A percentile compares a stretch with the other conserved stretches of the same genome.
phyloP scores from a whole-genome alignment of 2,329 filamentous ascomycete species.

The Botrytis medusae region DNA sequence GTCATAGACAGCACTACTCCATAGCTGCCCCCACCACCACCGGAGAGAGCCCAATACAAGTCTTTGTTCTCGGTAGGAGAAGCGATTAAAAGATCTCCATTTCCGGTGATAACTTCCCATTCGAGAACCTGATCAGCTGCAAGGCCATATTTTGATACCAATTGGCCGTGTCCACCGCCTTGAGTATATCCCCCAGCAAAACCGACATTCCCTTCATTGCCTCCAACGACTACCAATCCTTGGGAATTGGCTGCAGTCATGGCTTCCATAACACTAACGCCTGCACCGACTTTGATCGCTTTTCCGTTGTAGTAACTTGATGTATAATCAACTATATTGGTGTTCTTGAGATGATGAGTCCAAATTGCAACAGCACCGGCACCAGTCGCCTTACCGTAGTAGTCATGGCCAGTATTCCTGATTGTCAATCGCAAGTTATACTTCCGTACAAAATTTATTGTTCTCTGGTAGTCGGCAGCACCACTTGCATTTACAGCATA shows the following conservation, averaged over 20 bases:
- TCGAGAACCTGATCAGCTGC: constrained; percentile 60
- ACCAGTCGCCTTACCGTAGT: constrained; percentile 31
- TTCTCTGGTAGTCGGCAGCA: constrained; percentile 37
- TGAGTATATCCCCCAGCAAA: constrained; percentile 51
- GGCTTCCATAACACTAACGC: constrained; percentile 45
- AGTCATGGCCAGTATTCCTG: constrained; percentile 58
- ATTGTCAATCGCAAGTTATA: constrained; percentile 48
- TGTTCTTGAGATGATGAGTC: constrained; percentile 4
- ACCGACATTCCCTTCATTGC: constrained; percentile 49
- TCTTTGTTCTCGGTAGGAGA: constrained; percentile 54
- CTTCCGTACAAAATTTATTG: constrained; percentile 41
- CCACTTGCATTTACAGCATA: constrained; percentile 37
- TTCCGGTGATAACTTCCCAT: constrained; percentile 53
- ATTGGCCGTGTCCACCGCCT: constrained; percentile 58
- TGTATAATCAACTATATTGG: background rate
- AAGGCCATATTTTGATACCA: constrained; percentile 54
- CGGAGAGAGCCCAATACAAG: constrained; percentile 62
- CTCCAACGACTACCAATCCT: constrained; percentile 50
- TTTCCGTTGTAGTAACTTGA: background rate
- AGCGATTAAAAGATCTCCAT: constrained; percentile 49
- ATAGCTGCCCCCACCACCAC: constrained; percentile 55
- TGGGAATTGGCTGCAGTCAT: constrained; percentile 43
- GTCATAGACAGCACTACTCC: constrained; percentile 49
- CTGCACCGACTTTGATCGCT: constrained; percentile 11
- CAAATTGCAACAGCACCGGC: constrained; percentile 7